Evolutionary conservation across 2,329 filamentous ascomycete species (phyloP).

Genomic region (Erysiphe pulchra): DNA sequence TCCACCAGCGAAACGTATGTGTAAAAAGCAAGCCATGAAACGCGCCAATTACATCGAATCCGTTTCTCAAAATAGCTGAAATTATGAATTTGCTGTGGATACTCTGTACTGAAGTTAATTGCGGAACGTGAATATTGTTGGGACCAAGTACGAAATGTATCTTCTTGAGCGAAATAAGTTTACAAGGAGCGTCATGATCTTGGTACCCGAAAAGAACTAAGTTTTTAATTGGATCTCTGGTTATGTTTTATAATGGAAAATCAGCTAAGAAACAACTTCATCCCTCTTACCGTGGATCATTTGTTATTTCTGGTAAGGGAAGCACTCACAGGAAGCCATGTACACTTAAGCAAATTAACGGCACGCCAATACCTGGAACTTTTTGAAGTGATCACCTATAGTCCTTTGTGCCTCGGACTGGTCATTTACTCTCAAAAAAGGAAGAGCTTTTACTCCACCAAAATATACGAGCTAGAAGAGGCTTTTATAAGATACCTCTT

Average conservation of each 20-base stretch:
- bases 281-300: neutral
- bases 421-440: neutral
- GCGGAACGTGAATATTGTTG: neutral
- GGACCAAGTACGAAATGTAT: neutral
- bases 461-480: neutral
- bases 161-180: neutral
- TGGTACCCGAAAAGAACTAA: neutral
- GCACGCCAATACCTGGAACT: neutral
- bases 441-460: neutral
- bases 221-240: neutral
- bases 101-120: neutral
- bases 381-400: neutral
- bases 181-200: neutral
- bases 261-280: slow-evolving; percentile 1
- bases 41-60: neutral
- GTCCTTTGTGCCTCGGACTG: neutral
- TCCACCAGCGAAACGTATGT: neutral
- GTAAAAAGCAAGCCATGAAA: neutral
- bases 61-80: neutral
- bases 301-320: neutral
- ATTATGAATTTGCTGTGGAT: neutral
- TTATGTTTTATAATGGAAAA: slow-evolving; percentile 1
- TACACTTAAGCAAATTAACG: neutral
- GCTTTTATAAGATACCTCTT: neutral
- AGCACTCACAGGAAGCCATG: neutral